Evolutionary conservation across 495 filamentous ascomycete species (phyloP), one percentile per base, ranked within the genome.

Genomic region (Diplogelasinospora grovesii): DNA sequence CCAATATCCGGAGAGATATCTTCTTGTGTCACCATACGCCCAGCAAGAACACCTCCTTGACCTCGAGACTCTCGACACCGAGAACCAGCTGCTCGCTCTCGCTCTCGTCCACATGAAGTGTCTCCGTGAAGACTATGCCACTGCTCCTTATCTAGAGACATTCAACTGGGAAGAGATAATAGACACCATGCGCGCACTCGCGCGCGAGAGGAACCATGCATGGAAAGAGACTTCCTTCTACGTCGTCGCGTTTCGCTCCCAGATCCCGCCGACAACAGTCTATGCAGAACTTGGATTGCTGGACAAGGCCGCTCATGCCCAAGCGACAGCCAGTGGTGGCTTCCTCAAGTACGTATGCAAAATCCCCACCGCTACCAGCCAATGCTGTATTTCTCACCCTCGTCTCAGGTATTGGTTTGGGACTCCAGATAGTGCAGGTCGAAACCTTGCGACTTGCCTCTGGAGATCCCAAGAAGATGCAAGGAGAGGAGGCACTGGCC

Each of bases 331-430:
- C 23, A 82, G 79, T 48, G 87, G 86, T 1, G 88, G 89, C n/a
- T 70, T 95, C 53, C 64, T 94, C 52, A 92, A 93, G 75, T 77
- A 60, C 24, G 69, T 50, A 34, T 0, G n/a, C 29, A 22, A 9
- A n/a, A 26, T 21, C 0, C 7, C 11, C 0, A 1, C 21, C 38
- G 31, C 47, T 48, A 22, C 52, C 52, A 49, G 31, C 41, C 22
- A 40, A 22, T 20, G 41, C 52, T n/a, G n/a, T n/a, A n/a, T n/a
- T n/a, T n/a, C n/a, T n/a, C n/a, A n/a, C n/a, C n/a, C n/a, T n/a
- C n/a, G n/a, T n/a, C n/a, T n/a, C n/a, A 77, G 73, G 46, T 89
- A 89, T 64, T 92, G 86, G 85, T 89, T 85, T 56, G 83, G 83
- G 10, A 60, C 58, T 21, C 83, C 83, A 22, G 75, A 87, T 63